These are phyloP conservation scores for Karstenula rhodostoma DNA, from an alignment of 2,329 filamentous ascomycete species.

Conservation along the genomic window DNA sequence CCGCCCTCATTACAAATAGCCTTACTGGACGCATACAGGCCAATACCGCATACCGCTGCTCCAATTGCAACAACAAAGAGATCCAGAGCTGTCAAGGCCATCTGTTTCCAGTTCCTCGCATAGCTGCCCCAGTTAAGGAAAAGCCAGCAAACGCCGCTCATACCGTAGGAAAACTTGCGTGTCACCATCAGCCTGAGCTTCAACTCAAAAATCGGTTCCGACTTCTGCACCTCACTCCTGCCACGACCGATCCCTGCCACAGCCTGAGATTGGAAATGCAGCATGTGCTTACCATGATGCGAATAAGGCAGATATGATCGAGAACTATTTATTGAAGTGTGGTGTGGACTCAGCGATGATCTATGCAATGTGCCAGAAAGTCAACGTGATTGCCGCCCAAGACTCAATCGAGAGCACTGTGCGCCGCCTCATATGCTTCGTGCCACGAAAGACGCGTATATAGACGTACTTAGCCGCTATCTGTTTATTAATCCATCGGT, in stretches of 20 bases:
- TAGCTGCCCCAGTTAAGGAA: conserved; percentile 56
- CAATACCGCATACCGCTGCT: conserved; percentile 31
- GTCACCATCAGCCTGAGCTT: neutral
- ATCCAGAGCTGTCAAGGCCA: conserved; percentile 55
- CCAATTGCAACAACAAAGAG: conserved; percentile 46
- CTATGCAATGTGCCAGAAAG: conserved; percentile 69
- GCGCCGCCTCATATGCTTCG: conserved; percentile 48
- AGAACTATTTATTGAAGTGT: conserved; percentile 70
- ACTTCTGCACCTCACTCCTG: neutral
- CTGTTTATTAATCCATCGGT: conserved; percentile 45
- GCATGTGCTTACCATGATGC: conserved; percentile 60
- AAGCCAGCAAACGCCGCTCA: conserved; percentile 56
- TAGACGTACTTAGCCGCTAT: conserved; percentile 72
- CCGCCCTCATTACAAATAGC: conserved; percentile 31
- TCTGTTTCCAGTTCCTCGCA: conserved; percentile 53
- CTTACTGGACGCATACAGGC: conserved; percentile 34
- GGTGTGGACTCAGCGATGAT: conserved; percentile 74
- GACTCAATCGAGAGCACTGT: conserved; percentile 44
- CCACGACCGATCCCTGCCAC: neutral
- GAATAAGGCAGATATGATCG: conserved; percentile 65
- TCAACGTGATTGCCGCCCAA: conserved; percentile 66
- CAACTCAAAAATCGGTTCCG: neutral
- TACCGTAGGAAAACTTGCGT: conserved; percentile 62
- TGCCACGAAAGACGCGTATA: conserved; percentile 67
- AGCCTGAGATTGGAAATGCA: neutral